Percentiles rank a stretch among this genome's conserved stretches.
phyloP scores from a whole-genome alignment of 2,329 filamentous ascomycete species.

The Hypomyces perniciosus region DNA sequence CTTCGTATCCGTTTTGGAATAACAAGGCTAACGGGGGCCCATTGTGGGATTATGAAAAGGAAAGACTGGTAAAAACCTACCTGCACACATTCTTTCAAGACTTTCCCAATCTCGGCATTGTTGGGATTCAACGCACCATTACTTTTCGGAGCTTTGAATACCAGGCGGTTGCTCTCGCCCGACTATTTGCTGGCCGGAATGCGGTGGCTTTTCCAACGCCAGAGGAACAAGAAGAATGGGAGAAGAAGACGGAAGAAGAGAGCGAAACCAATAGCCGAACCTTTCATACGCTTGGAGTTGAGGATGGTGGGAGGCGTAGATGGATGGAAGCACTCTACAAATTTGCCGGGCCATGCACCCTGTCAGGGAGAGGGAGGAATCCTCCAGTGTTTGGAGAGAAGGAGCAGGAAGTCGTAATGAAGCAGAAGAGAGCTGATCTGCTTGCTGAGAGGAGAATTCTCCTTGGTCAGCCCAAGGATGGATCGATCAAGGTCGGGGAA shows the following conservation, averaged over 20 bases:
- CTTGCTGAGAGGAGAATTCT: background rate
- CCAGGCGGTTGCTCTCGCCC: conserved; percentile 46
- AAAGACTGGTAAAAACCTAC: conserved; percentile 40
- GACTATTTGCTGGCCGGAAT: conserved; percentile 39
- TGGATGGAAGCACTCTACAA: conserved; percentile 42
- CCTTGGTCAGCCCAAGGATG: background rate
- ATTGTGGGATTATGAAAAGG: conserved; percentile 44
- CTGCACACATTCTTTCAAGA: conserved; percentile 47
- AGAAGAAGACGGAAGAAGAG: conserved; percentile 30
- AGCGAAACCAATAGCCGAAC: conserved; percentile 27
- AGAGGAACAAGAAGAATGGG: conserved; percentile 40
- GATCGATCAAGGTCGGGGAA: background rate
- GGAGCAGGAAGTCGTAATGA: background rate
- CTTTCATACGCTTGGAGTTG: conserved; percentile 49
- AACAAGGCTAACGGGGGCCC: conserved; percentile 34
- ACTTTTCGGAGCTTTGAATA: conserved; percentile 52
- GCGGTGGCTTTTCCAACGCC: conserved; percentile 30
- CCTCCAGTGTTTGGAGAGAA: background rate
- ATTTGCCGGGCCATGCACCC: conserved; percentile 41
- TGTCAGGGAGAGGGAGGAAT: conserved; percentile 38
- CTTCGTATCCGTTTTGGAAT: conserved; percentile 46
- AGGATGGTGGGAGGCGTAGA: conserved; percentile 41
- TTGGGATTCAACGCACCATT: conserved; percentile 45
- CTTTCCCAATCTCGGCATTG: conserved; percentile 41
- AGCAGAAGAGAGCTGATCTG: background rate